Conservation (phyloP, 306 rosid species). For the Vachellia pachyceras region DNA sequence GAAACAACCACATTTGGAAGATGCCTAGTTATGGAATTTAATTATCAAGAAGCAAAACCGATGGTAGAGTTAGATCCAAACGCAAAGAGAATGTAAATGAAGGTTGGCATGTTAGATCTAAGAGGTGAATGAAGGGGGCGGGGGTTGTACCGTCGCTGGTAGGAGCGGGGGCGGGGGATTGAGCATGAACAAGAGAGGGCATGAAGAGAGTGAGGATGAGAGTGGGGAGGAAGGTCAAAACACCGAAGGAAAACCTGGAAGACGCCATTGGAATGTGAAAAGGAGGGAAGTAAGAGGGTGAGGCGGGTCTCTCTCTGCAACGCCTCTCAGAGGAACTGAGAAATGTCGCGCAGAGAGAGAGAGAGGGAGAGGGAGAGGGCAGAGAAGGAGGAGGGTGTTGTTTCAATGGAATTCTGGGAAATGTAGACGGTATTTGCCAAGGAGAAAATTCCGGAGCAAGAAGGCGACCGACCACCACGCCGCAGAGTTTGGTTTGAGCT, state of each 20-base stretch:
- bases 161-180: slow-evolving; percentile 68
- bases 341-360: slow-evolving; percentile 46
- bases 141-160: slow-evolving; percentile 73
- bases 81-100: neutral
- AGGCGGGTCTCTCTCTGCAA: slow-evolving; percentile 49
- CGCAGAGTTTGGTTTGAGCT: neutral
- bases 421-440: too few species aligned
- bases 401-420: neutral
- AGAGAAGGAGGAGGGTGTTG: neutral
- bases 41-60: neutral
- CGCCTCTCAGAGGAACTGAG: slow-evolving; percentile 26
- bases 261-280: slow-evolving; percentile 40
- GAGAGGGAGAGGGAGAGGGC: too few species aligned
- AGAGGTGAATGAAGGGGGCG: neutral
- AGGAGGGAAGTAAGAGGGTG: neutral
- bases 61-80: neutral
- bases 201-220: slow-evolving; percentile 46
- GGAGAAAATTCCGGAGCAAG: neutral
- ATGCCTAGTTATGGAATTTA: neutral
- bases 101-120: neutral
- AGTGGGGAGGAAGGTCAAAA: slow-evolving; percentile 43
- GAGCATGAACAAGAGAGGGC: slow-evolving; percentile 52
- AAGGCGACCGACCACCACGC: neutral
- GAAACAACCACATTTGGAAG: neutral
- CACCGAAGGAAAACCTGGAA: slow-evolving; percentile 41